Evolutionary conservation across 495 filamentous ascomycete species (phyloP), one percentile per base, ranked within the genome.

Genomic region (Aspergillus affinis): DNA sequence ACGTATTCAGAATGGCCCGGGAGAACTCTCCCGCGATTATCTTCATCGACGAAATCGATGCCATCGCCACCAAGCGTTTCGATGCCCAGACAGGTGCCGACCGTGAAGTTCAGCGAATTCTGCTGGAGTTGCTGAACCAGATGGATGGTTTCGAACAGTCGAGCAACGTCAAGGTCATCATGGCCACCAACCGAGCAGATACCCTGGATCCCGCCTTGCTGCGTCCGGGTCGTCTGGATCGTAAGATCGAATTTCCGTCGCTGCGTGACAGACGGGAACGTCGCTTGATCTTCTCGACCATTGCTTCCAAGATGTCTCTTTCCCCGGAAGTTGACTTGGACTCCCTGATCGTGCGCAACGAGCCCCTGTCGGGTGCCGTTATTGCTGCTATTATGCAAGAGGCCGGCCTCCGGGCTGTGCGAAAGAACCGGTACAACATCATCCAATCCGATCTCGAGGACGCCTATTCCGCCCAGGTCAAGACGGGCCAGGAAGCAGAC

Each of bases 91-190:
- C 93, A 12, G 94, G 94, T 67, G 94, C 95, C 48, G 94, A 98
- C 70, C 86, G 94, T 72, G 94, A 98, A 76, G 94, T 98, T 23
- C 94, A 98, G 80, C 92, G 94, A 80, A 98, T 98, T 68, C 78
- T 98, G 58, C 86, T 98, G 57, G 94, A 98, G 73, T 81, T 98
- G 60, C 86, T 98, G 59, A 98, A 98, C 78, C 94, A 98, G 77
- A 98, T 98, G 94, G 94, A 98, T 75, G 94, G 94, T 61, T 98
- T 98, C 78, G 94, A 98, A 73, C 94, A 98, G 73, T 93, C 92
- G 2, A 89, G 91, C 76, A 98, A 98, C 71, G 95, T 98, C 73
- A 98, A 98, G 77, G 94, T 98, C 69, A 98, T 98, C 79, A 98
- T 98, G 94, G 94, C 94, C 58, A 98, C 94, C 62, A 98, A 98